These are phyloP conservation scores for Neurospora sp. DNA, from an alignment of 495 filamentous ascomycete genomes.

Conservation along the genomic window DNA sequence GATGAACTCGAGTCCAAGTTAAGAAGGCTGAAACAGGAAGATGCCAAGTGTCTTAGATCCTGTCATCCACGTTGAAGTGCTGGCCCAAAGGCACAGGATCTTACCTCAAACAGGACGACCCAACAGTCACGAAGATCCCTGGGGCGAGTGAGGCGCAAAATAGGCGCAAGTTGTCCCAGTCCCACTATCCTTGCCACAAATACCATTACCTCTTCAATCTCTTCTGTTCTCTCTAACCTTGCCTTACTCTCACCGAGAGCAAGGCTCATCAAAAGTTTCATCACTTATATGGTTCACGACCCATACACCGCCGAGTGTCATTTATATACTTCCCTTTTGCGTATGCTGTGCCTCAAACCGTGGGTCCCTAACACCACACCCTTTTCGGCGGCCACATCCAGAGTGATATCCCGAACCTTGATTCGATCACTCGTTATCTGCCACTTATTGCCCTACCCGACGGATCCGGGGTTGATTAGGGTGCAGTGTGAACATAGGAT, in stretches of 20 bases:
- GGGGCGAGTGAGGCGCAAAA: not conserved
- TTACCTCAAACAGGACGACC: not conserved
- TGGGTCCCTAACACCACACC: not conserved
- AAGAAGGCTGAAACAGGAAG: not conserved
- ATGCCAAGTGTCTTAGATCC: not conserved
- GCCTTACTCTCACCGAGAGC: not conserved
- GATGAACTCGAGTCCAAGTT: not conserved
- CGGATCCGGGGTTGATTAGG: not conserved
- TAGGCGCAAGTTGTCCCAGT: not conserved
- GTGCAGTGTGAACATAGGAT: not conserved
- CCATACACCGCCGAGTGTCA: not conserved
- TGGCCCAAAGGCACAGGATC: not conserved
- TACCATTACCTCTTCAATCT: not conserved
- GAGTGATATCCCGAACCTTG: not conserved
- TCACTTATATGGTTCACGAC: not conserved
- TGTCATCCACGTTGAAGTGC: not conserved
- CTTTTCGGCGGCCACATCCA: not conserved
- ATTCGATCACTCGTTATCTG: not conserved
- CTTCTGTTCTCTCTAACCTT: not conserved
- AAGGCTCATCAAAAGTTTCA: not conserved
- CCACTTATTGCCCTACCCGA: not conserved
- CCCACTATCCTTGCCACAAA: not conserved
- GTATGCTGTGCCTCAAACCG: not conserved
- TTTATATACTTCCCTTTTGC: not conserved
- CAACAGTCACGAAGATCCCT: not conserved